phyloP scores from a whole-genome alignment of 257 asterid species.

The Orobanche coerulescens region DNA sequence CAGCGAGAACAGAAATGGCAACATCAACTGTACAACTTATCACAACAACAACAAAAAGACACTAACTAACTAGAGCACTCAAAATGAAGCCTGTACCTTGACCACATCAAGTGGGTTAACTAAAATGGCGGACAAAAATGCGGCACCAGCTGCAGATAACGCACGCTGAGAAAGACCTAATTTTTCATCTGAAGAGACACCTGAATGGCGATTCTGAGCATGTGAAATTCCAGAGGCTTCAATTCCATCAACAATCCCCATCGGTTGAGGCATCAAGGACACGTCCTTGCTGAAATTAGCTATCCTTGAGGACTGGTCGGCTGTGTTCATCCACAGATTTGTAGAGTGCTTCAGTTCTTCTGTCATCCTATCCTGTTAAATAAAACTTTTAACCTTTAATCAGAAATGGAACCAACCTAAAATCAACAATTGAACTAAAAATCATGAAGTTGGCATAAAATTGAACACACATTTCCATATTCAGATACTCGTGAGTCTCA shows the following conservation, averaged over 20 bases:
- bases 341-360: conserved; percentile 39
- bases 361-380: conserved; percentile 32
- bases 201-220: conserved; percentile 17
- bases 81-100: conserved; percentile 43
- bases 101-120: conserved; percentile 90
- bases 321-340: conserved; percentile 40
- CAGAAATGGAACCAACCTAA: conserved; percentile 32
- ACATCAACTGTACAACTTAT: neutral
- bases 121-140: conserved; percentile 74
- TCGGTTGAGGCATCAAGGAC: conserved; percentile 47
- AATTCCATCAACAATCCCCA: conserved; percentile 29
- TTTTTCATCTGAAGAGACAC: conserved; percentile 23
- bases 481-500: neutral
- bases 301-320: conserved; percentile 33
- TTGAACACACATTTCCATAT: neutral
- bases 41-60: neutral
- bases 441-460: conserved; percentile 10
- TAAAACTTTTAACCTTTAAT: neutral
- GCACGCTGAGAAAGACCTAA: conserved; percentile 58
- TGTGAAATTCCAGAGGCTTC: conserved; percentile 30
- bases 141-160: conserved; percentile 90
- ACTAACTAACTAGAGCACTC: neutral
- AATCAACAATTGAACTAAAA: neutral
- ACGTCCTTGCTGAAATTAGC: conserved; percentile 26
- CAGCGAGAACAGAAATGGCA: neutral